phyloP scores from a whole-genome alignment of 495 filamentous ascomycete species.

The Talaromyces nanjingensis region DNA sequence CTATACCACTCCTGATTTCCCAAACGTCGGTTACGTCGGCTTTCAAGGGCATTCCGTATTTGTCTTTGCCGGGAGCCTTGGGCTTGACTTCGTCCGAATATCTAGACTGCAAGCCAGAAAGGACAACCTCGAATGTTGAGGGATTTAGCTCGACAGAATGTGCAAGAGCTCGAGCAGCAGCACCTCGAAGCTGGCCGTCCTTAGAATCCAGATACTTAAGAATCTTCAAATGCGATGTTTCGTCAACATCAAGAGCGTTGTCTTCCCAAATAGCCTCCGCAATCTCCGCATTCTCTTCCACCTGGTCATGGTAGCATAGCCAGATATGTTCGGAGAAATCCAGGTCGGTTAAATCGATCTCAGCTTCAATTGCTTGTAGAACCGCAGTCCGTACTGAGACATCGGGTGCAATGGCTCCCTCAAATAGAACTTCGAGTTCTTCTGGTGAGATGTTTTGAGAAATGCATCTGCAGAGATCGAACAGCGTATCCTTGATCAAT shows the following conservation, averaged over 20 bases:
- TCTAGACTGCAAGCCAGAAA: slow-evolving; percentile 55
- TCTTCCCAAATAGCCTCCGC: slow-evolving; percentile 91
- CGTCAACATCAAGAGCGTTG: slow-evolving; percentile 69
- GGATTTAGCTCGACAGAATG: slow-evolving; percentile 57
- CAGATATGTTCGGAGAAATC: slow-evolving; percentile 86
- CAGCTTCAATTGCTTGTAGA: slow-evolving; percentile 82
- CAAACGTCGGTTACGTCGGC: slow-evolving; percentile 78
- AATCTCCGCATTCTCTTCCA: slow-evolving; percentile 79
- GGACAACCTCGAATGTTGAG: slow-evolving; percentile 44
- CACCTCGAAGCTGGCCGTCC: slow-evolving; percentile 73
- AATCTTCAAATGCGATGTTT: slow-evolving; percentile 54
- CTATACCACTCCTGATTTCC: slow-evolving; percentile 83
- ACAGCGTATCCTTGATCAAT: slow-evolving; percentile 81
- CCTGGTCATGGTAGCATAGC: slow-evolving; percentile 85
- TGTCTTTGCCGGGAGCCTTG: slow-evolving; percentile 72
- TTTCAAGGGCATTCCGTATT: slow-evolving; percentile 88
- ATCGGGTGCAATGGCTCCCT: slow-evolving; percentile 71
- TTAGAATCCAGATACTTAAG: slow-evolving; percentile 71
- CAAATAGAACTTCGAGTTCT: slow-evolving; percentile 65
- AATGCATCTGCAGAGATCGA: slow-evolving; percentile 73
- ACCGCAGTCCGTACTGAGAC: slow-evolving; percentile 74
- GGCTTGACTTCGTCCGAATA: slow-evolving; percentile 78
- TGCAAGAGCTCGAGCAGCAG: slow-evolving; percentile 76
- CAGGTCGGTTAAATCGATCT: slow-evolving; percentile 82
- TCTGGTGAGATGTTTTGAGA: slow-evolving; percentile 61